phyloP scores from a whole-genome alignment of 352 stramenopile genomes.

The Globisporangium iwayamae region DNA sequence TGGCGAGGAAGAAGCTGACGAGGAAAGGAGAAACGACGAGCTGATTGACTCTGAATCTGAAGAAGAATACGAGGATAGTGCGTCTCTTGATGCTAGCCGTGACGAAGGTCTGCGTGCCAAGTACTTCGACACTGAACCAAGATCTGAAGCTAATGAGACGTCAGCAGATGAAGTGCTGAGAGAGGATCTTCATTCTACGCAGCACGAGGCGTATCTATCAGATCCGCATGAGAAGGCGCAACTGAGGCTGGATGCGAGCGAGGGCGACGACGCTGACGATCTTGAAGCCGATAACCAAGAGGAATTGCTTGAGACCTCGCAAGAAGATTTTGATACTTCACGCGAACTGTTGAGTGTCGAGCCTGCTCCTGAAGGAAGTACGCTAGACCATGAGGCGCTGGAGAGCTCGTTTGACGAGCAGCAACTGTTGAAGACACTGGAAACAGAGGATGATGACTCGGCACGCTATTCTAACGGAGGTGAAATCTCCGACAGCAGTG shows the following conservation, averaged over 20 bases:
- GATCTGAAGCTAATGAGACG: neutral
- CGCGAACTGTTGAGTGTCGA: neutral
- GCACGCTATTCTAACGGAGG: neutral
- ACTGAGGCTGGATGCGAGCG: neutral
- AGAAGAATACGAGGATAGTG: neutral
- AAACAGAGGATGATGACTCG: neutral
- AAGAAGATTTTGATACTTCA: neutral
- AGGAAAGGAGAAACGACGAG: slow-evolving; percentile 11
- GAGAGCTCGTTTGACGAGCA: neutral
- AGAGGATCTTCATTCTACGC: neutral
- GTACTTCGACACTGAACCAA: neutral
- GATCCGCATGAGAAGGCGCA: neutral
- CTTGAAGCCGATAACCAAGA: neutral
- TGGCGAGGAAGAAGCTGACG: neutral
- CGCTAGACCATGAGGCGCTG: neutral
- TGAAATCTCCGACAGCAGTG: neutral
- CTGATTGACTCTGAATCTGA: slow-evolving; percentile 23
- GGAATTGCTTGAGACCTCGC: neutral
- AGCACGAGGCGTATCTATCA: neutral
- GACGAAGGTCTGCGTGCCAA: neutral
- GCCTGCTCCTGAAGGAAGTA: neutral
- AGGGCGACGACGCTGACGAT: neutral
- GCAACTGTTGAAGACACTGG: neutral
- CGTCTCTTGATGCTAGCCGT: neutral
- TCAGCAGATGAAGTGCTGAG: neutral